Evolutionary conservation across 352 stramenopile species (phyloP), one percentile per base, ranked within the genome.

Genomic region (Globisporangium apiculatum): DNA sequence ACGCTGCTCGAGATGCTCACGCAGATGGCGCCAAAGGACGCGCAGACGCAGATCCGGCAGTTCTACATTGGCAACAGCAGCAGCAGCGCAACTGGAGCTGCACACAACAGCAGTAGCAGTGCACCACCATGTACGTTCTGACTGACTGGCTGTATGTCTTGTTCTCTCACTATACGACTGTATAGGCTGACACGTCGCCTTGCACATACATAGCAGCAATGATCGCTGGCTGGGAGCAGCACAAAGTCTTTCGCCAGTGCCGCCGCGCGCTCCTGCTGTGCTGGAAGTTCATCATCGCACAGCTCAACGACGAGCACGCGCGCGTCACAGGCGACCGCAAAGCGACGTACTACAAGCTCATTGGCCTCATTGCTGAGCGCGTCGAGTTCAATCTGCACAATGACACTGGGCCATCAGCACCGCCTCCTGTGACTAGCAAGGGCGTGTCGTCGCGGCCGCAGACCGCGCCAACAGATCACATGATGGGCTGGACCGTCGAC

Each of bases 291-390:
- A 55, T 86, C 11, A 56, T 87, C 37, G 68, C 70, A 12, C 79
- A 87, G 58, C 62, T 89, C 6, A 82, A 84, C 51, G 70, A 85
- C 50, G 67, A 85, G 24, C 57, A 53, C 10, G 42, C 42, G 18
- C 55, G 69, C 7, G 55, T 82, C 37, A 59, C 51, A 3, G 68
- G 65, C 35, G 77, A 81, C 15, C 66, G 65, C 17, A 57, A 59
- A 24, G 74, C 86, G 48, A 66, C 80, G 55, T 86, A 85, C 63
- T 86, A 83, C 65, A 73, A 87, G 59, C 55, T 90, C 6, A 69
- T 90, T 31, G 65, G 63, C 0, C 64, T 86, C 40, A 88, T 88
- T 54, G 73, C 79, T 5, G 76, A 90, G 58, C 67, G 78, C 14
- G 72, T 83, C 11, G 78, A 90, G 64, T 90, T 88, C 58, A 74